phyloP scores from a whole-genome alignment of 1,284 basidiomycete genomes.

The Boletus hoseneyae region DNA sequence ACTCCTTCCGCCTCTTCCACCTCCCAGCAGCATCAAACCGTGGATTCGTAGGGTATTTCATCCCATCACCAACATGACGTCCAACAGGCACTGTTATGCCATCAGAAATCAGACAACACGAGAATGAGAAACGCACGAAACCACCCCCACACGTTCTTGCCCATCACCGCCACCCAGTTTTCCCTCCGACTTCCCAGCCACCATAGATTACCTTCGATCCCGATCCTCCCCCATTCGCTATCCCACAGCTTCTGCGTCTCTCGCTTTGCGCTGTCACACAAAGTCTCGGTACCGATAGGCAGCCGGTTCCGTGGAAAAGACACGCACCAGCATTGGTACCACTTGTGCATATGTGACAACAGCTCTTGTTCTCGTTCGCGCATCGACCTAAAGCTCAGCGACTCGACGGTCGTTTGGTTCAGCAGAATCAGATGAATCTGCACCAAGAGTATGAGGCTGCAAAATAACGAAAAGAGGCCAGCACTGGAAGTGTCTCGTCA shows the following conservation, averaged over 20 bases:
- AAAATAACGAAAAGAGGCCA: constrained; percentile 69
- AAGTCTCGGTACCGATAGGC: too few relatives aligned
- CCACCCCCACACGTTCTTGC: constrained; percentile 60
- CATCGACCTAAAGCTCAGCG: constrained; percentile 52
- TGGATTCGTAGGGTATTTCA: constrained; percentile 67
- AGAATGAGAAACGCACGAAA: constrained; percentile 51
- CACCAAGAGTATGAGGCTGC: constrained; percentile 48
- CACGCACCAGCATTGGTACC: constrained; percentile 52
- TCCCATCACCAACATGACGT: constrained; percentile 53
- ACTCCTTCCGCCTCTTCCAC: constrained; percentile 63
- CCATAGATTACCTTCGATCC: constrained; percentile 81
- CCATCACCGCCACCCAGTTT: constrained; percentile 81
- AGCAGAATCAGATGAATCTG: constrained; percentile 61
- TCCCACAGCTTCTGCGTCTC: constrained; percentile 58
- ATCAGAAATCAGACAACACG: constrained; percentile 4
- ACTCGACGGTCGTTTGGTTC: constrained; percentile 81
- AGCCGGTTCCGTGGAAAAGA: too few relatives aligned
- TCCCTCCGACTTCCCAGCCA: constrained; percentile 62
- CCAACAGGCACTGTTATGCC: constrained; percentile 65
- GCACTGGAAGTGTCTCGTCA: constrained; percentile 24
- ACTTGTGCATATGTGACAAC: constrained; percentile 45
- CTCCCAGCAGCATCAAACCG: constrained; percentile 68
- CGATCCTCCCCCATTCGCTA: constrained; percentile 70
- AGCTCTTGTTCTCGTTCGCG: constrained; percentile 57
- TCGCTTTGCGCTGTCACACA: constrained; percentile 42